Evolutionary conservation across 805 yeast species (phyloP).

Genomic region (Blastobotrys muscicola): DNA sequence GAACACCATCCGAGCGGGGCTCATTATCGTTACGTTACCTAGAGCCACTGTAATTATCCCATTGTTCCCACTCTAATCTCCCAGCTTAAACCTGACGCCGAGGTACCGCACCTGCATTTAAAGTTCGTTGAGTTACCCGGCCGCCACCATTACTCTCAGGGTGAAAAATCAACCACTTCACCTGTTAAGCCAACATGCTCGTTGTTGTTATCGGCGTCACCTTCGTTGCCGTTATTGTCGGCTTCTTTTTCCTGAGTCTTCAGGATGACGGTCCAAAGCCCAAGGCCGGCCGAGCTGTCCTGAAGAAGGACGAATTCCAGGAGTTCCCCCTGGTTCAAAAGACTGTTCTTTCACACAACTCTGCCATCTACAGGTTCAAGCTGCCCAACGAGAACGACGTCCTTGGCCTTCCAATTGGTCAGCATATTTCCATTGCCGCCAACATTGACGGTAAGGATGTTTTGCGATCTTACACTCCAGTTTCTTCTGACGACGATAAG

Average conservation of each 20-base stretch:
- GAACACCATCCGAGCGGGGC: no score
- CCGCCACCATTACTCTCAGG: no score
- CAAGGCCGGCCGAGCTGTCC: slow-evolving; percentile 29
- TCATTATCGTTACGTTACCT: no score
- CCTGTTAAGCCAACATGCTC: background rate
- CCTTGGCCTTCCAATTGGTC: slow-evolving; percentile 88
- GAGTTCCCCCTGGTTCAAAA: slow-evolving; percentile 78
- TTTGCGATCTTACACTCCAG: slow-evolving; percentile 83
- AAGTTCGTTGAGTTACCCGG: no score
- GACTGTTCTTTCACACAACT: slow-evolving; percentile 68
- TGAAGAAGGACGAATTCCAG: slow-evolving; percentile 58
- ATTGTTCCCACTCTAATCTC: no score
- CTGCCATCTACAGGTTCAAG: slow-evolving; percentile 73
- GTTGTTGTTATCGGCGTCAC: slow-evolving; percentile 1
- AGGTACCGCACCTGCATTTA: no score
- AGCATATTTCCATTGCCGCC: slow-evolving; percentile 78
- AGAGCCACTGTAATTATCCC: no score
- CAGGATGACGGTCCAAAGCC: background rate
- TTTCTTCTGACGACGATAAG: slow-evolving; percentile 48
- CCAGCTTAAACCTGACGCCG: no score
- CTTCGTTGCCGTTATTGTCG: slow-evolving; percentile 4
- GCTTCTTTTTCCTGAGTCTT: slow-evolving; percentile 6
- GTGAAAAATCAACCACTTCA: no score
- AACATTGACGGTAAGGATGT: slow-evolving; percentile 71
- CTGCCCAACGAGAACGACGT: slow-evolving; percentile 67